These are phyloP conservation scores for Alisma plantagoaquatica DNA, from an alignment of 106 monocot genomes.

Conservation along the genomic window DNA sequence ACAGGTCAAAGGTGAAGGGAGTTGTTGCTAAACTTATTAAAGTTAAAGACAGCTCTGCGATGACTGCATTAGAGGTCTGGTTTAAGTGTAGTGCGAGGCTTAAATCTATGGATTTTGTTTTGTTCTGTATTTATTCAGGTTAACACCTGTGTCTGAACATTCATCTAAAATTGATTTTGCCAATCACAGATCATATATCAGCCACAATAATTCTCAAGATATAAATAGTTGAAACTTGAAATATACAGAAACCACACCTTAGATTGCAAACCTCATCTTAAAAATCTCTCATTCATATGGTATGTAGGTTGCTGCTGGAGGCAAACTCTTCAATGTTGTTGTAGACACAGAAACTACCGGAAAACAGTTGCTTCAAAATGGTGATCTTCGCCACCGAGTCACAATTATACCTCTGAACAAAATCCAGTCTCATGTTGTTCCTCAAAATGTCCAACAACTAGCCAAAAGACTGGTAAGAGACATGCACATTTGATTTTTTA, in stretches of 20 bases:
- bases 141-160: no score
- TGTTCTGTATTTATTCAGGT: no score
- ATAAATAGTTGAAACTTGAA: no score
- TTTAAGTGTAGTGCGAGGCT: no score
- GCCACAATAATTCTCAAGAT: no score
- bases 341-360: slow-evolving; percentile 87
- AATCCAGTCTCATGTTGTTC: slow-evolving; percentile 52
- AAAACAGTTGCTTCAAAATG: slow-evolving; percentile 76
- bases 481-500: no score
- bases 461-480: slow-evolving; percentile 60
- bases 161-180: no score
- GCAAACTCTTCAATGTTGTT: slow-evolving; percentile 86
- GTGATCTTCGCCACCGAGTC: slow-evolving; percentile 64
- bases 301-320: slow-evolving; percentile 89
- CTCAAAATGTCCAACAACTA: slow-evolving; percentile 48
- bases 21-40: slow-evolving; percentile 84
- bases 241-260: no score
- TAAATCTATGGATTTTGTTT: no score
- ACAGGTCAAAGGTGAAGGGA: slow-evolving; percentile 82
- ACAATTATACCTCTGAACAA: slow-evolving; percentile 94
- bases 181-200: no score
- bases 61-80: slow-evolving; percentile 83
- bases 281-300: no score
- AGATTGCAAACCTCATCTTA: no score
- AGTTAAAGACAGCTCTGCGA: slow-evolving; percentile 70